Evolutionary conservation across 2,329 filamentous ascomycete species (phyloP).

Genomic region (Teratosphaeria epicoccoides): DNA sequence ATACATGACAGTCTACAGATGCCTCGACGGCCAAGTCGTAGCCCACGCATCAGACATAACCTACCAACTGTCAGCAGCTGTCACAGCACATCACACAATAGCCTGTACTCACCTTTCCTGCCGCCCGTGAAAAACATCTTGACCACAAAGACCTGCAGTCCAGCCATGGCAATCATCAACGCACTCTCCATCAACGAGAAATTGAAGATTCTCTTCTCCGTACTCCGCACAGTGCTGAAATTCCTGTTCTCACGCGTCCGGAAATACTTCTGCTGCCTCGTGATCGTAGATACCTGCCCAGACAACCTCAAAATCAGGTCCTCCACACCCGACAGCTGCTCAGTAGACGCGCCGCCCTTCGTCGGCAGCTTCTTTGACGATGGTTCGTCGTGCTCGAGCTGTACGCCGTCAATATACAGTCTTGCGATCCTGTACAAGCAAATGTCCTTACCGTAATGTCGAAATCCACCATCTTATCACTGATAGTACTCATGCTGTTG

Average conservation of each 20-base stretch:
- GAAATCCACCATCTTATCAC: conserved; percentile 96
- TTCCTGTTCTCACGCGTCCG: conserved; percentile 97
- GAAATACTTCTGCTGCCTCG: conserved; percentile 98
- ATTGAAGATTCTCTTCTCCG: conserved; percentile 91
- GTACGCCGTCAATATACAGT: background rate
- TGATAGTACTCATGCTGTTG: conserved; percentile 96
- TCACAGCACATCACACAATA: background rate
- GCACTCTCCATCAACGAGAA: conserved; percentile 88
- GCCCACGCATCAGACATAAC: background rate
- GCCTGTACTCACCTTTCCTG: conserved; percentile 44
- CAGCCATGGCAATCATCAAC: conserved; percentile 92
- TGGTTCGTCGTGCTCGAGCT: conserved; percentile 78
- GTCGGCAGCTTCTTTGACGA: conserved; percentile 64
- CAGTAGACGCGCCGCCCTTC: conserved; percentile 76
- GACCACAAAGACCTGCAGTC: conserved; percentile 91
- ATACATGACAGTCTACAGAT: background rate
- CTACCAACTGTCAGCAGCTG: background rate
- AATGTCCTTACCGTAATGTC: conserved; percentile 68
- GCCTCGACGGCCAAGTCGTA: background rate
- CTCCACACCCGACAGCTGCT: conserved; percentile 80
- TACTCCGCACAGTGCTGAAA: conserved; percentile 95
- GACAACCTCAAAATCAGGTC: conserved; percentile 95
- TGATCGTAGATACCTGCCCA: conserved; percentile 84
- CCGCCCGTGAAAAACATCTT: conserved; percentile 95
- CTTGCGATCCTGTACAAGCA: background rate